phyloP scores from a whole-genome alignment of 192 early-diverging fungal species.

The Chytriomyces sp. region DNA sequence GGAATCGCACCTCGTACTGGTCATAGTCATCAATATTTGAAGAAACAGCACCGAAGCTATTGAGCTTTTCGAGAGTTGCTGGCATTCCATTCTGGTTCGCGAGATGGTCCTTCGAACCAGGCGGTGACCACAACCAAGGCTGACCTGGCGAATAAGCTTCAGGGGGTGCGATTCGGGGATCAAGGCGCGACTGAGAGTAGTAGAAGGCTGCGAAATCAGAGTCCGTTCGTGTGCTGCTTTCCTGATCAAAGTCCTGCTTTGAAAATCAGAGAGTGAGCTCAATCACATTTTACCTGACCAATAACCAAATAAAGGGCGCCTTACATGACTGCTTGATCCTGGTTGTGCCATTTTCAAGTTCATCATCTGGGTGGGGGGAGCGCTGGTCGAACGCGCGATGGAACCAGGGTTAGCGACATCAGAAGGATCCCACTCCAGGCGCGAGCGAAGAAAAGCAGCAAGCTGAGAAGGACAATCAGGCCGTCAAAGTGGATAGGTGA shows the following conservation, averaged over 20 bases:
- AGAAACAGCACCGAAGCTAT: conserved; percentile 12
- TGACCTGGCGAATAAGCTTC: conserved; percentile 66
- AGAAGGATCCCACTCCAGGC: conserved; percentile 40
- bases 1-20: conserved; percentile 1
- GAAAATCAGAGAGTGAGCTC: too few relatives aligned
- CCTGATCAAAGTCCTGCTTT: conserved; percentile 37
- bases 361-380: conserved; percentile 75
- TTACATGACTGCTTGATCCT: neutral
- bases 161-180: conserved; percentile 63
- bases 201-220: conserved; percentile 71
- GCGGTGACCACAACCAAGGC: conserved; percentile 68
- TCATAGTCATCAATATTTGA: conserved; percentile 10
- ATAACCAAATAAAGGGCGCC: neutral
- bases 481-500: too few relatives aligned
- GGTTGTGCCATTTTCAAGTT: conserved; percentile 36
- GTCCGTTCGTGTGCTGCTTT: conserved; percentile 62
- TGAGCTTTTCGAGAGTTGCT: conserved; percentile 38
- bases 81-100: conserved; percentile 33
- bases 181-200: conserved; percentile 59
- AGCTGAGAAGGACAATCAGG: conserved; percentile 32
- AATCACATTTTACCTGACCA: neutral
- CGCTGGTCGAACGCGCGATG: conserved; percentile 69
- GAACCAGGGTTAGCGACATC: conserved; percentile 37
- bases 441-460: conserved; percentile 48
- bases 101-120: conserved; percentile 37